These are phyloP conservation scores for Suillus luteus DNA, from an alignment of 768 basidiomycete genomes.

Conservation along the genomic window DNA sequence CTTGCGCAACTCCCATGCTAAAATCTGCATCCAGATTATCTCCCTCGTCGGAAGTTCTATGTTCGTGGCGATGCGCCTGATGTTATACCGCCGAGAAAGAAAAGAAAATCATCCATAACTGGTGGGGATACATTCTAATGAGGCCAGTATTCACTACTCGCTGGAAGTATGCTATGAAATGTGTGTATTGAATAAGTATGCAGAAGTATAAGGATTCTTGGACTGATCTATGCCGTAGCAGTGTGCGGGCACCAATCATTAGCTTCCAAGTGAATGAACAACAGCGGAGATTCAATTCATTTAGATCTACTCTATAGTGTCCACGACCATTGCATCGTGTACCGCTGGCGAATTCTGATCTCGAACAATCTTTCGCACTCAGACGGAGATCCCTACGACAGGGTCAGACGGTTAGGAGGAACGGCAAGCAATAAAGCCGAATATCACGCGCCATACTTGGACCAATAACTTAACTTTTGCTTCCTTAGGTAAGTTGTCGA, in stretches of 20 bases:
- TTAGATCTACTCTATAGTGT: too few species aligned
- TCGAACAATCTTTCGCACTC: background rate
- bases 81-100: background rate
- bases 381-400: background rate
- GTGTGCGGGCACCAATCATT: background rate
- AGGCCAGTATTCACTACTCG: too few species aligned
- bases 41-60: background rate
- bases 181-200: background rate
- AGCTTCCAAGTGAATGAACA: background rate
- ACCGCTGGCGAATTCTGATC: background rate
- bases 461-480: background rate
- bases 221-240: background rate
- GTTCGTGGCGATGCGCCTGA: background rate
- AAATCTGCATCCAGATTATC: background rate
- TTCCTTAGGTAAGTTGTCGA: background rate
- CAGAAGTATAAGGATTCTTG: background rate
- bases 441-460: background rate
- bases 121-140: too few species aligned
- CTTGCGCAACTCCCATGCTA: background rate
- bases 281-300: background rate
- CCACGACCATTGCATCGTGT: background rate
- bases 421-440: background rate
- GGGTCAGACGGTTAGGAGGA: background rate
- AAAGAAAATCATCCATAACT: too few species aligned
- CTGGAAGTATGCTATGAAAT: too few species aligned